These are phyloP conservation scores for Fusarium veterinarium DNA, from an alignment of 2,329 filamentous ascomycete species.

Conservation along the genomic window DNA sequence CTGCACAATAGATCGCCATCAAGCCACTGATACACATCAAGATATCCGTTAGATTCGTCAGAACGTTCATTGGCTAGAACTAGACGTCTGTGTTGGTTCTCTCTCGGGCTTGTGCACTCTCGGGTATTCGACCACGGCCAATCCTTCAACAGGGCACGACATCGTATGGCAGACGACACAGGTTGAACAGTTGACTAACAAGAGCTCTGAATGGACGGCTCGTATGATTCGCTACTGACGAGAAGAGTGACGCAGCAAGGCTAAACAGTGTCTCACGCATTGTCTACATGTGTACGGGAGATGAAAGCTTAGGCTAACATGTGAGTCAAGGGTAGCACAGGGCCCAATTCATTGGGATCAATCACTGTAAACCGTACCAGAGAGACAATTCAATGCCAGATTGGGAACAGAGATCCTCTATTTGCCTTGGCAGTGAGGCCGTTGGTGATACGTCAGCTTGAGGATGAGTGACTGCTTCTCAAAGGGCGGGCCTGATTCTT, in stretches of 20 bases:
- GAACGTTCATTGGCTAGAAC: not conserved
- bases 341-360: conserved; percentile 2
- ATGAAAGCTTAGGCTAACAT: conserved; percentile 7
- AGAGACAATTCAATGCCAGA: not conserved
- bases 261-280: conserved; percentile 9
- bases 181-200: not conserved
- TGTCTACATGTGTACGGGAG: not conserved
- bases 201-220: not conserved
- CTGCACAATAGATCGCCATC: conserved; percentile 12
- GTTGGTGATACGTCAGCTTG: not conserved
- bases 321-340: not conserved
- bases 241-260: not conserved
- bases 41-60: not conserved
- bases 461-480: not conserved
- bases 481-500: not conserved
- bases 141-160: not conserved
- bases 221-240: not conserved
- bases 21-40: conserved; percentile 15
- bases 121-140: conserved; percentile 3
- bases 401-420: not conserved
- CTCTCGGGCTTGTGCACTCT: conserved; percentile 6
- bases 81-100: not conserved
- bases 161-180: not conserved
- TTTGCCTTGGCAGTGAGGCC: not conserved
- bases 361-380: not conserved